Evolutionary conservation across 202 grass and related monocot species (phyloP).

Genomic region (Hordeum pubiflorum): DNA sequence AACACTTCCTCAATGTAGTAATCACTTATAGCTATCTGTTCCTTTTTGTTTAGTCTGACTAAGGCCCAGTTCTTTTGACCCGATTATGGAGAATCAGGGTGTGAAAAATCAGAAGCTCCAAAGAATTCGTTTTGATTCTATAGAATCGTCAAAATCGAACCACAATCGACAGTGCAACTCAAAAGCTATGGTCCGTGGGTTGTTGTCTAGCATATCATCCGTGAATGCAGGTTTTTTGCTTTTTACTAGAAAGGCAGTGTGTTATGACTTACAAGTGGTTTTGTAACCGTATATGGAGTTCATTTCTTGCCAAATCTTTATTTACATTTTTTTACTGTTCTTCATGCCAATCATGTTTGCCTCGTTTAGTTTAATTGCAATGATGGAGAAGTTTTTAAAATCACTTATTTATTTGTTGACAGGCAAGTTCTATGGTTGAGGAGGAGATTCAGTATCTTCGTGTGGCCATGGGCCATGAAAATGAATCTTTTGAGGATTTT

Average conservation of each 20-base stretch:
- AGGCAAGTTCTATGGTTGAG: slow-evolving; percentile 78
- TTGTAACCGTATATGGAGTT: background rate
- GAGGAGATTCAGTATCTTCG: slow-evolving; percentile 67
- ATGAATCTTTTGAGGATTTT: slow-evolving; percentile 78
- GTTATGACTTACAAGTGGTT: background rate
- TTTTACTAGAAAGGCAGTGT: background rate
- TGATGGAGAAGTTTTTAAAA: slow-evolving; percentile 7
- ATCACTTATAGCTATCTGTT: background rate
- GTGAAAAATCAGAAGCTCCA: too few species aligned
- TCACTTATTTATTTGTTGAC: slow-evolving; percentile 17
- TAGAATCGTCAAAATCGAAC: too few species aligned
- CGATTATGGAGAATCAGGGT: too few species aligned
- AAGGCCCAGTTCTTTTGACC: too few species aligned
- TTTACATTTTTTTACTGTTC: background rate
- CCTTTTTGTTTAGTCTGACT: too few species aligned
- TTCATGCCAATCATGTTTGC: background rate
- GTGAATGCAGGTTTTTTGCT: background rate
- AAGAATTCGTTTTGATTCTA: too few species aligned
- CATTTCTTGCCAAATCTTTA: background rate
- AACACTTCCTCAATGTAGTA: background rate
- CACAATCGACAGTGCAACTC: too few species aligned
- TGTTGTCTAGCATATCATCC: background rate
- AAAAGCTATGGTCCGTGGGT: too few species aligned
- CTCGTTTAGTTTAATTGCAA: background rate
- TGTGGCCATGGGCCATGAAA: slow-evolving; percentile 80